These are phyloP conservation scores for Hypoxylon sp. DNA, from an alignment of 2,329 filamentous ascomycete genomes.

Conservation along the genomic window DNA sequence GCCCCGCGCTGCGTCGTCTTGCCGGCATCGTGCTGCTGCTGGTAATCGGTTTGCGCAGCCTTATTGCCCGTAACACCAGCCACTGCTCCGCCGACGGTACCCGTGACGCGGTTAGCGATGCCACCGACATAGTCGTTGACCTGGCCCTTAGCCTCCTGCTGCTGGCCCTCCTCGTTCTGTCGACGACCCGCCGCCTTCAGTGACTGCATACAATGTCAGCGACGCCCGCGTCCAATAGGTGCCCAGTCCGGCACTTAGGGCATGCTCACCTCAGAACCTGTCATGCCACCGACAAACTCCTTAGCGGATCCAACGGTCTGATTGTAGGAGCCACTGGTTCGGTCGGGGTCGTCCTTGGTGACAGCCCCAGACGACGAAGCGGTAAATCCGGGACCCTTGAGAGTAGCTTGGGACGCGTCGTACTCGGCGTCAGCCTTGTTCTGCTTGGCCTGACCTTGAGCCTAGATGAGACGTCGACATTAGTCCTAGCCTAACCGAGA, in stretches of 20 bases:
- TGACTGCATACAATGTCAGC: constrained; percentile 49
- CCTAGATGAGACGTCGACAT: constrained; percentile 45
- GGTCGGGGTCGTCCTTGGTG: constrained; percentile 75
- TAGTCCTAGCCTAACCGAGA: constrained; percentile 1
- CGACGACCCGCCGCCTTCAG: constrained; percentile 77
- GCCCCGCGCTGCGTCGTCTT: constrained; percentile 86
- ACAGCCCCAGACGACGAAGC: constrained; percentile 74
- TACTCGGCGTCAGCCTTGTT: constrained; percentile 71
- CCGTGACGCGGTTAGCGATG: constrained; percentile 70
- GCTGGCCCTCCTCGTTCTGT: constrained; percentile 83
- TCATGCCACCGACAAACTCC: constrained; percentile 76
- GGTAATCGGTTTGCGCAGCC: constrained; percentile 68
- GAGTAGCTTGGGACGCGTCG: constrained; percentile 76
- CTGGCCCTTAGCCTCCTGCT: constrained; percentile 84
- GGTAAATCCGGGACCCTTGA: constrained; percentile 76
- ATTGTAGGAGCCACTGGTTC: constrained; percentile 78
- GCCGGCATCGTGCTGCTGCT: constrained; percentile 77
- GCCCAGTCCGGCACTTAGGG: not conserved
- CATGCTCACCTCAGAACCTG: constrained; percentile 72
- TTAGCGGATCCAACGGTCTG: constrained; percentile 89
- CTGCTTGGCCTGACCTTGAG: constrained; percentile 70
- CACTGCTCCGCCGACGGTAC: constrained; percentile 74
- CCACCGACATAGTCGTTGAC: constrained; percentile 76
- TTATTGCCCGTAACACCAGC: constrained; percentile 77
- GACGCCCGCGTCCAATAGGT: not conserved